Evolutionary conservation across 441 rosid genomes (phyloP).

Genomic region (Corymbia citriodora): DNA sequence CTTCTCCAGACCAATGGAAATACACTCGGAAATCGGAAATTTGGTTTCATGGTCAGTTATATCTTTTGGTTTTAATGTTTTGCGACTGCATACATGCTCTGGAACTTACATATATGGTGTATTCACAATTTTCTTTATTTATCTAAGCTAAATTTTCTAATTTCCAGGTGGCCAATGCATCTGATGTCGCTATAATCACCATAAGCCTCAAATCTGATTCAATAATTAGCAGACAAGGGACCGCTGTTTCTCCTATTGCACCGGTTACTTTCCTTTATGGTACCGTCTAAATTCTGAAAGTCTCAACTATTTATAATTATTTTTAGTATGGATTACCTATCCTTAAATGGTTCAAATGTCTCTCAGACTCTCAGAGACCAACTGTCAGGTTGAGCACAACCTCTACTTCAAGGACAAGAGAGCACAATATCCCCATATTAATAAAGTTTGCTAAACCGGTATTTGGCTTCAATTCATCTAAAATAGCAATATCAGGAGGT

Average conservation of each 20-base stretch:
- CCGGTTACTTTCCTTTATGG: slow-evolving; percentile 88
- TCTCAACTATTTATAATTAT: not conserved
- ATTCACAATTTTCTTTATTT: not conserved
- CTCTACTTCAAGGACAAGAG: slow-evolving; percentile 59
- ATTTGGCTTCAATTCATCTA: slow-evolving; percentile 77
- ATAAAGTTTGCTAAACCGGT: slow-evolving; percentile 82
- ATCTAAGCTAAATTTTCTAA: not conserved
- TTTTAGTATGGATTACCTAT: not conserved
- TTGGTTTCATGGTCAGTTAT: slow-evolving; percentile 66
- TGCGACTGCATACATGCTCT: not conserved
- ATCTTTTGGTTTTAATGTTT: not conserved
- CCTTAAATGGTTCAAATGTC: slow-evolving; percentile 9
- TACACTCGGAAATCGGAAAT: slow-evolving; percentile 59
- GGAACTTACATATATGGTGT: not conserved
- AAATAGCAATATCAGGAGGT: slow-evolving; percentile 72
- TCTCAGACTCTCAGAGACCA: slow-evolving; percentile 76
- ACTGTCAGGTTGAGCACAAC: slow-evolving; percentile 67
- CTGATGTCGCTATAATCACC: slow-evolving; percentile 47
- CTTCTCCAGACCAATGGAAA: slow-evolving; percentile 57
- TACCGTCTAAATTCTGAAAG: slow-evolving; percentile 13
- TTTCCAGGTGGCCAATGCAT: slow-evolving; percentile 44
- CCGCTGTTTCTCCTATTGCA: slow-evolving; percentile 64
- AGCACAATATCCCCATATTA: slow-evolving; percentile 44
- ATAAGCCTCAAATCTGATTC: slow-evolving; percentile 36
- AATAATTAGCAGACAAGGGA: slow-evolving; percentile 66